Evolutionary conservation across 208 protist genomes (phyloP).

Genomic region (Trypanosoma platydactyli): DNA sequence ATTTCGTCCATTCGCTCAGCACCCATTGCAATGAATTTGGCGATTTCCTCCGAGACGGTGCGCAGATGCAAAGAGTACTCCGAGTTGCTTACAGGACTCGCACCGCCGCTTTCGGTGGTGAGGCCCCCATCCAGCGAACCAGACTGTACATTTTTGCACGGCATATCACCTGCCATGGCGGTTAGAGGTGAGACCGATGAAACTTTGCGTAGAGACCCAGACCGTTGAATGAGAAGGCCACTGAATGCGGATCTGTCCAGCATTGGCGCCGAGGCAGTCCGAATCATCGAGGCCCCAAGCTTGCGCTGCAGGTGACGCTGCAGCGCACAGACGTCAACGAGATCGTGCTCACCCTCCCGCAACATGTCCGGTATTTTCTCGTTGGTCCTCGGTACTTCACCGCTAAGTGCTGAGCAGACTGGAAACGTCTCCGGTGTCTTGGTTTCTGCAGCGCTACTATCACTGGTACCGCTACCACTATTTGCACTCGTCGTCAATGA

Average conservation of each 20-base stretch:
- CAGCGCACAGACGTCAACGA: constrained; percentile 48
- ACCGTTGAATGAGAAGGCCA: neutral
- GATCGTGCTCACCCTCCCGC: neutral
- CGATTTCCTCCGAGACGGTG: constrained; percentile 20
- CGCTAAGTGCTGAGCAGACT: neutral
- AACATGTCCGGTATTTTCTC: neutral
- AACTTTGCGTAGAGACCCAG: neutral
- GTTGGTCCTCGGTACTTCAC: neutral
- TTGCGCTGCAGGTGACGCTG: constrained; percentile 69
- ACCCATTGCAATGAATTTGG: constrained; percentile 18
- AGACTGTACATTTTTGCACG: neutral
- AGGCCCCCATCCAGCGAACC: neutral
- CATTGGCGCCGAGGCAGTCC: neutral
- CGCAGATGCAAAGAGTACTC: neutral
- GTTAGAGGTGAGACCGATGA: neutral
- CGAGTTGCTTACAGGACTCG: neutral
- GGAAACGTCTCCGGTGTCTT: neutral
- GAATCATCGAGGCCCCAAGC: constrained; percentile 30
- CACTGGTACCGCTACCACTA: constrained; percentile 11
- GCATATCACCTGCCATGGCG: neutral
- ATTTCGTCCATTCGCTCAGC: constrained; percentile 7
- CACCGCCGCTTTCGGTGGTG: neutral
- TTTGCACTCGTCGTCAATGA: neutral
- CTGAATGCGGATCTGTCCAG: neutral
- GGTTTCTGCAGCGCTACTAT: neutral